Conservation (phyloP, 108 stramenopile genomes). For the Skeletonema menzelii region DNA sequence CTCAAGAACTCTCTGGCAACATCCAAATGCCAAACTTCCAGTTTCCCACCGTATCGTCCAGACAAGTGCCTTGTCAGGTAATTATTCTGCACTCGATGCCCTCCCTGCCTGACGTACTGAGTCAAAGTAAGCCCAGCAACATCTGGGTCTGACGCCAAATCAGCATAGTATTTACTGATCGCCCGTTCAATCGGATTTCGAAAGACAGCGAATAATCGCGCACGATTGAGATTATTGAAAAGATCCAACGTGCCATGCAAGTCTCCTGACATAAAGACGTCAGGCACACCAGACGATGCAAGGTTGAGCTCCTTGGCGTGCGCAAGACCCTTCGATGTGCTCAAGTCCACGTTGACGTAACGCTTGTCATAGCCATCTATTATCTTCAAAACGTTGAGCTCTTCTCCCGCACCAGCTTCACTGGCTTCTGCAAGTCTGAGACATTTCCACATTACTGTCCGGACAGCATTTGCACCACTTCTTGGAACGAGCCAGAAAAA, state of each 20-base stretch:
- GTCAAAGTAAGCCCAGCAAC: slow-evolving; percentile 33
- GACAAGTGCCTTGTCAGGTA: slow-evolving; percentile 50
- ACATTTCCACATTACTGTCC: slow-evolving; percentile 25
- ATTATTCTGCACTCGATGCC: slow-evolving; percentile 45
- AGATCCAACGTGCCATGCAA: slow-evolving; percentile 21
- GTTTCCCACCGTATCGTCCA: slow-evolving; percentile 33
- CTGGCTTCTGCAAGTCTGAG: slow-evolving; percentile 31
- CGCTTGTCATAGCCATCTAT: slow-evolving; percentile 20
- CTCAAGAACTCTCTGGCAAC: slow-evolving; percentile 53
- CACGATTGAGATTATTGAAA: slow-evolving; percentile 31
- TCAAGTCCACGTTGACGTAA: slow-evolving; percentile 45
- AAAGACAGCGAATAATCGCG: slow-evolving; percentile 48
- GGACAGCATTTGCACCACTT: slow-evolving; percentile 32
- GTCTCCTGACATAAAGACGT: slow-evolving; percentile 27
- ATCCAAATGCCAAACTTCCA: slow-evolving; percentile 36
- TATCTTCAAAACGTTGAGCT: slow-evolving; percentile 26
- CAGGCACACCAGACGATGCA: slow-evolving; percentile 34
- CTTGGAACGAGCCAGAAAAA: slow-evolving; percentile 40
- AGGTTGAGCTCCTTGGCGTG: slow-evolving; percentile 34
- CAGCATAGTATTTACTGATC: slow-evolving; percentile 50
- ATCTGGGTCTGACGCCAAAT: slow-evolving; percentile 38
- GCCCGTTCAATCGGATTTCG: slow-evolving; percentile 56
- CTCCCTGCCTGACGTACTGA: slow-evolving; percentile 26
- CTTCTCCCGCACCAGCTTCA: slow-evolving; percentile 19
- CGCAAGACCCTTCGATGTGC: slow-evolving; percentile 23